Base-by-base conservation (phyloP, 2,329 filamentous ascomycete species). In the Coniochaeta pulveracea region DNA sequence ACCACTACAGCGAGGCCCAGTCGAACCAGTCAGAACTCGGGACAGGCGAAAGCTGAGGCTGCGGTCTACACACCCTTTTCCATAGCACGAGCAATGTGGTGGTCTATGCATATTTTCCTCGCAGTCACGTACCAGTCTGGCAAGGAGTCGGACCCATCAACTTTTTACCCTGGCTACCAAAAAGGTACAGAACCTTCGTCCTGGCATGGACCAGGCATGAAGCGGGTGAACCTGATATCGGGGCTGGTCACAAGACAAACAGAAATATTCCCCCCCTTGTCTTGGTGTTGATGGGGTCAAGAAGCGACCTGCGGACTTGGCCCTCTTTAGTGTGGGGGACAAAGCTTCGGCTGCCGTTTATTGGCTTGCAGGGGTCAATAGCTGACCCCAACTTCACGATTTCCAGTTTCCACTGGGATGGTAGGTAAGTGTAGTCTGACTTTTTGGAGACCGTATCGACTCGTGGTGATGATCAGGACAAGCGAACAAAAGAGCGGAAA, bases 211-310 rank as follows among this genome's bases (percentile, higher is more conserved):
- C n/a, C n/a, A n/a, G n/a, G 8, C 21, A 8, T 23, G 28, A 11
- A 19, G 28, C 22, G 18, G 28, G n/a, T n/a, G n/a, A n/a, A 31
- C 17, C 10, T 10, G 28, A 21, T 10, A 19, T 22, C 10, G 18
- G 28, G 22, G 19, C 18, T 18, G 18, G 28, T 31, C 28, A 31
- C 28, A 3, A 18, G 28, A 31, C 28, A 11, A 31, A 10, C 28
- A 31, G 28, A 19, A 22, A 31, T 31, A 19, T 31, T n/a, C n/a
- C n/a, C n/a, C n/a, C n/a, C n/a, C 22, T 17, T 17, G 15, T 19
- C 28, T 19, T 31, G 28, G 18, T 31, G 28, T 31, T 31, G n/a
- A n/a, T n/a, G n/a, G n/a, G n/a, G n/a, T 31, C 22, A 19, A 19
- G 5, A 31, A 19, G 6, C 17, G 18, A 8, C 28, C 14, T 21